A percentile compares a stretch with the other conserved stretches of the same genome.
Evolutionary conservation across 2,329 filamentous ascomycete species (phyloP).

Genomic region (Chalaropsis ovoidea): DNA sequence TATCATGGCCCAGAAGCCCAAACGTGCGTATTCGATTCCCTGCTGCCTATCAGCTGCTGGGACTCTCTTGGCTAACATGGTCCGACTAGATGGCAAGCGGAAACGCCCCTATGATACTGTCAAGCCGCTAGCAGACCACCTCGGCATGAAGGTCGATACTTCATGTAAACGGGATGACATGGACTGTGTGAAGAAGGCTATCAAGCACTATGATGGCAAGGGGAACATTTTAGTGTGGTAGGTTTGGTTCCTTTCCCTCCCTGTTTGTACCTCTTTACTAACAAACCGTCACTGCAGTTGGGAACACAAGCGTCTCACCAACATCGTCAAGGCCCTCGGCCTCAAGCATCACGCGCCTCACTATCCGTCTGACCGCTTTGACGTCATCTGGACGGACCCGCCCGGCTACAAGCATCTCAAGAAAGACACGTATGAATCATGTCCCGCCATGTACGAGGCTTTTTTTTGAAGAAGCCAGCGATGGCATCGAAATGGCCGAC

Average conservation of each 20-base stretch:
- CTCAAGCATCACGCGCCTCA: conserved; percentile 35
- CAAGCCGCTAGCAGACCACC: conserved; percentile 44
- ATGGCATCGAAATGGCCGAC: background rate
- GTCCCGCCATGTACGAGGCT: conserved; percentile 5
- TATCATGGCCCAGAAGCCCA: conserved; percentile 48
- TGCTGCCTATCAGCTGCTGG: background rate
- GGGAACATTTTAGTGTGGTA: conserved; percentile 51
- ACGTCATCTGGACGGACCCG: conserved; percentile 50
- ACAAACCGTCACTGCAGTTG: conserved; percentile 36
- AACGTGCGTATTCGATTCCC: conserved; percentile 33
- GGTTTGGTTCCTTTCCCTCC: conserved; percentile 20
- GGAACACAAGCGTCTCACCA: conserved; percentile 46
- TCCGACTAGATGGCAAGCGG: conserved; percentile 39
- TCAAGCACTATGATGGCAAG: conserved; percentile 38
- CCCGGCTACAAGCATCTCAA: conserved; percentile 41
- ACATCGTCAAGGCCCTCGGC: conserved; percentile 45
- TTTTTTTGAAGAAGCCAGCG: conserved; percentile 1
- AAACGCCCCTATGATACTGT: conserved; percentile 49
- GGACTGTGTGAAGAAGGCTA: conserved; percentile 43
- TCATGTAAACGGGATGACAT: conserved; percentile 48
- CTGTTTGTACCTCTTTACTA: background rate
- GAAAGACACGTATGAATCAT: conserved; percentile 29
- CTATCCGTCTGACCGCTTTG: conserved; percentile 43
- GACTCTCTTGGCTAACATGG: background rate
- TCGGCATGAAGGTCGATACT: conserved; percentile 45